Conservation (phyloP, 2,329 filamentous ascomycete genomes). For the Monilinia aucupariae region DNA sequence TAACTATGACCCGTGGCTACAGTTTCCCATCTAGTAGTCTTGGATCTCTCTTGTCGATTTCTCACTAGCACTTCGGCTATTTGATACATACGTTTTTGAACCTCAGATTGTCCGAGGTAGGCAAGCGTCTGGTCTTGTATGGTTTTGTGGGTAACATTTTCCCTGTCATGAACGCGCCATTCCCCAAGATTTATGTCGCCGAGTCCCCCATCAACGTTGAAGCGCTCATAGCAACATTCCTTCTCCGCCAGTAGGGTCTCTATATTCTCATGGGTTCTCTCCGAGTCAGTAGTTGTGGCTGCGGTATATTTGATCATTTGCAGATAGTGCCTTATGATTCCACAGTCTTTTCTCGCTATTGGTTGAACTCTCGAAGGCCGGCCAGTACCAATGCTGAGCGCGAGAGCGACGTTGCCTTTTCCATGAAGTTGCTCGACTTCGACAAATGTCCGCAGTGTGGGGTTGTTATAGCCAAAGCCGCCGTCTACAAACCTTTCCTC, state of each 20-base stretch:
- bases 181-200: neutral
- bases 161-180: neutral
- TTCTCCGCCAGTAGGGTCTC: too few species aligned
- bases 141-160: neutral
- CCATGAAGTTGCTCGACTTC: conserved; percentile 6
- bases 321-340: neutral
- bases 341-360: neutral
- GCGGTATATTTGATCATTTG: neutral
- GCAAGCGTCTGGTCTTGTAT: neutral
- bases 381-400: conserved; percentile 5
- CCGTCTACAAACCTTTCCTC: conserved; percentile 39
- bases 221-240: neutral
- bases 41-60: conserved; percentile 1
- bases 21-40: neutral
- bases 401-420: neutral
- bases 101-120: neutral
- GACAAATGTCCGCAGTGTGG: neutral
- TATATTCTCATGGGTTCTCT: neutral
- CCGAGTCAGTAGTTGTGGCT: neutral
- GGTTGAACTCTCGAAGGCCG: neutral
- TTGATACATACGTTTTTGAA: neutral
- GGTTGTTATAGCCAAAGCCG: conserved; percentile 11
- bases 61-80: neutral
- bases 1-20: neutral
- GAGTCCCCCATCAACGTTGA: neutral